These are phyloP conservation scores for Wolfiporia cocos DNA, from an alignment of 1,284 basidiomycete genomes.

Conservation along the genomic window DNA sequence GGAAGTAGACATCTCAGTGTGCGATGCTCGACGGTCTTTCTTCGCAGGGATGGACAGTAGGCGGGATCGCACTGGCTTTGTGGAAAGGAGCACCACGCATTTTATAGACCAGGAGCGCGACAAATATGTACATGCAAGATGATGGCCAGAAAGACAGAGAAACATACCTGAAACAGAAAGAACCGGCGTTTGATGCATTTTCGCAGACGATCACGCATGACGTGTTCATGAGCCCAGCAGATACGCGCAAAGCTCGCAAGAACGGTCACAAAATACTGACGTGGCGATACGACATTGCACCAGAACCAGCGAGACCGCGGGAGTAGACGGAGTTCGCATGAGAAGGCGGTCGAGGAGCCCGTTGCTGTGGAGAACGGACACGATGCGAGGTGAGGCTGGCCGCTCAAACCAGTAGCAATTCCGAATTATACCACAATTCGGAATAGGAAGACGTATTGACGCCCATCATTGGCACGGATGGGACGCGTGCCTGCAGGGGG, in stretches of 20 bases:
- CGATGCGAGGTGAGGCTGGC: too few species aligned
- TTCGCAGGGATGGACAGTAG: too few species aligned
- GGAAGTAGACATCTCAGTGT: too few species aligned
- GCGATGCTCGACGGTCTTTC: too few species aligned
- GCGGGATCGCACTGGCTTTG: slow-evolving; percentile 3
- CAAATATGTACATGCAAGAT: slow-evolving; percentile 11
- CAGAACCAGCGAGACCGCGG: background rate
- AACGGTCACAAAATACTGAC: background rate
- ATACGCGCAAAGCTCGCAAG: background rate
- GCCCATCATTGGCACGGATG: too few species aligned
- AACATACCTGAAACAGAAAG: too few species aligned
- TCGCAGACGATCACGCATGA: background rate
- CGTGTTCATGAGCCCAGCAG: background rate
- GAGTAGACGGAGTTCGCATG: too few species aligned
- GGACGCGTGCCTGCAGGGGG: too few species aligned
- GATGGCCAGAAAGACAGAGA: background rate
- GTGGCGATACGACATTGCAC: background rate
- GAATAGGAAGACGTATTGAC: slow-evolving; percentile 4
- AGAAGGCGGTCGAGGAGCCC: too few species aligned
- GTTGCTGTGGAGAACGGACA: too few species aligned
- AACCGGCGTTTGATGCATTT: too few species aligned
- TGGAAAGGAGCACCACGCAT: background rate
- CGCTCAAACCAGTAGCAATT: too few species aligned
- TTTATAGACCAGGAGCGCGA: slow-evolving; percentile 2
- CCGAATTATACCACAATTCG: background rate